A percentile compares a stretch with the other conserved stretches of the same genome.
These are phyloP conservation scores for Lepidopterella palustris DNA, from an alignment of 495 filamentous ascomycete species.

Conservation along the genomic window DNA sequence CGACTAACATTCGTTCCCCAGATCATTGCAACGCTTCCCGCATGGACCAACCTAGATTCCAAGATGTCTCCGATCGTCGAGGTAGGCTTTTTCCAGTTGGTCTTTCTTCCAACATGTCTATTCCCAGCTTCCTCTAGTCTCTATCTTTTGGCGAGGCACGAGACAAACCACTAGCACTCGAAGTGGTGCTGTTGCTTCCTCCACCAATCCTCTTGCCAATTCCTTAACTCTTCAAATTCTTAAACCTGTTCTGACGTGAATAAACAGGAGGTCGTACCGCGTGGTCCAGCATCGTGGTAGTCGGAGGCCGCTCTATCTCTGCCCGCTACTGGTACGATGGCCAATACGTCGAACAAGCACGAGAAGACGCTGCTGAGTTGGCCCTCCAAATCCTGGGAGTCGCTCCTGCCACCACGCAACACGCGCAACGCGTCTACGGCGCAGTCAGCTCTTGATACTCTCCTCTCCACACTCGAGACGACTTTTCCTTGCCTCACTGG, in stretches of 20 bases:
- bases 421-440: not conserved
- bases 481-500: not conserved
- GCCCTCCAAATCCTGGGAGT: conserved; percentile 1
- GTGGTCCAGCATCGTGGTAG: conserved; percentile 20
- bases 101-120: not conserved
- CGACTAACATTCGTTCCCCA: conserved; percentile 1
- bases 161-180: too few relatives aligned
- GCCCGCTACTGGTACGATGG: conserved; percentile 28
- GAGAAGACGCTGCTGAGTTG: conserved; percentile 25
- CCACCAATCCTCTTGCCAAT: not conserved
- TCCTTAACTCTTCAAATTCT: not conserved
- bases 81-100: conserved; percentile 11
- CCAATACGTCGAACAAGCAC: conserved; percentile 10
- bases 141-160: not conserved
- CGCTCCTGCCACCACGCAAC: not conserved
- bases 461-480: not conserved
- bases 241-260: not conserved
- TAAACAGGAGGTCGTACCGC: conserved; percentile 28
- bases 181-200: not conserved
- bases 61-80: conserved; percentile 27
- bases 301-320: conserved; percentile 10
- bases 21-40: conserved; percentile 11
- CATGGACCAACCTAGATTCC: conserved; percentile 10
- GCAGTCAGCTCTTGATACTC: not conserved
- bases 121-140: not conserved